phyloP scores from a whole-genome alignment of 495 filamentous ascomycete species.

The Neurospora terricola region DNA sequence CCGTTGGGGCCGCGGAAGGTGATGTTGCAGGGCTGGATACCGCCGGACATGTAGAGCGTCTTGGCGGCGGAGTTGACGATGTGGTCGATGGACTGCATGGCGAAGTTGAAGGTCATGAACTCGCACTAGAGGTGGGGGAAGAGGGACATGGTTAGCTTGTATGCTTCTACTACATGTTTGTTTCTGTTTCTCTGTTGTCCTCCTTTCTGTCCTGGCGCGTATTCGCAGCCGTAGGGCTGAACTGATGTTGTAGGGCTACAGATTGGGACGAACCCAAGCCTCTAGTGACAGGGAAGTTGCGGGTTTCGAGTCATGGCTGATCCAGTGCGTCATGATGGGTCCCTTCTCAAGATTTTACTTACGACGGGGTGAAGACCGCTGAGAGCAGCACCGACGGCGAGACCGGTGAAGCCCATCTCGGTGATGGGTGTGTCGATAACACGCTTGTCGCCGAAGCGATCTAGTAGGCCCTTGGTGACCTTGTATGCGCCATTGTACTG shows the following conservation, averaged over 20 bases:
- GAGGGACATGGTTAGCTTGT: background rate
- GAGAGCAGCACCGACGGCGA: constrained; percentile 88
- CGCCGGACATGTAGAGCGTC: constrained; percentile 99
- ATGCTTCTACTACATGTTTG: background rate
- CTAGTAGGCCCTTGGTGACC: constrained; percentile 91
- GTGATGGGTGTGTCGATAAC: constrained; percentile 99
- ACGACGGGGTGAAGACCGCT: constrained; percentile 90
- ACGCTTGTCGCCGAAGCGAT: constrained; percentile 93
- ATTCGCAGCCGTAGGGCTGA: background rate
- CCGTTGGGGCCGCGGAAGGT: constrained; percentile 99
- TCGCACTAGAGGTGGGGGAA: constrained; percentile 54
- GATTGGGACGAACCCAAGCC: background rate
- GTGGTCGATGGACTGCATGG: constrained; percentile 99
- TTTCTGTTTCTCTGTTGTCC: background rate
- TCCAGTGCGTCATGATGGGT: background rate
- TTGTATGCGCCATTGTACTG: constrained; percentile 99
- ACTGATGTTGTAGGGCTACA: background rate
- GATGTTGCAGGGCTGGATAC: constrained; percentile 98
- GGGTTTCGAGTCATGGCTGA: background rate
- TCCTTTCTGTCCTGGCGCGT: constrained; percentile 1
- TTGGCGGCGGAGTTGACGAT: constrained; percentile 99
- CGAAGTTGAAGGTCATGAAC: constrained; percentile 99
- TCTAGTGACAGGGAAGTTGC: background rate
- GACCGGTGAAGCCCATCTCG: constrained; percentile 86
- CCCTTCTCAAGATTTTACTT: constrained; percentile 29